These are phyloP conservation scores for Ascobolus immersus DNA, from an alignment of 495 filamentous ascomycete species.

Conservation along the genomic window DNA sequence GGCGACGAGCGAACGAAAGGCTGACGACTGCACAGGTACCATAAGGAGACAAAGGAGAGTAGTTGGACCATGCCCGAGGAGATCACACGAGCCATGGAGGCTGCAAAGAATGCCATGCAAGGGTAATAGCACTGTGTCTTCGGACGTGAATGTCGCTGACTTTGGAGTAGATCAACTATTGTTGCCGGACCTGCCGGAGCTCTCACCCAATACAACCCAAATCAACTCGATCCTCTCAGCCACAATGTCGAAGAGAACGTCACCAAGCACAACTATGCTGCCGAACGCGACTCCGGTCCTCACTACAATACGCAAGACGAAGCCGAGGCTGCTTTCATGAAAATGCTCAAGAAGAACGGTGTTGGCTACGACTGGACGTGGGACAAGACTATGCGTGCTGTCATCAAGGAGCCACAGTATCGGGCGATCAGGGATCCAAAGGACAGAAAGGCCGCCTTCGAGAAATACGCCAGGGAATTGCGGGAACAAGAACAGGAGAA, in stretches of 20 bases:
- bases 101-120: constrained; percentile 27
- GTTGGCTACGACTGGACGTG: constrained; percentile 80
- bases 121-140: constrained; percentile 36
- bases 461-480: constrained; percentile 83
- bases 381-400: constrained; percentile 67
- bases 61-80: constrained; percentile 84
- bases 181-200: constrained; percentile 40
- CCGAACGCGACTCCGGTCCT: constrained; percentile 35
- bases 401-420: constrained; percentile 86
- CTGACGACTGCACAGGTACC: constrained; percentile 22
- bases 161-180: constrained; percentile 28
- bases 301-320: constrained; percentile 71
- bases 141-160: constrained; percentile 15
- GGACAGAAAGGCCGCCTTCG: constrained; percentile 75
- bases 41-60: constrained; percentile 72
- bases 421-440: constrained; percentile 80
- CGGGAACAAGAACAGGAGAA: constrained; percentile 81
- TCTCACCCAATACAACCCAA: constrained; percentile 26
- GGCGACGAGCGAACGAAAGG: constrained; percentile 5
- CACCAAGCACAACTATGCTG: no score
- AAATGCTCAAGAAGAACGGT: constrained; percentile 59
- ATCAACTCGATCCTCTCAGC: no score
- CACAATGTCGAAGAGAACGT: no score
- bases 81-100: constrained; percentile 44
- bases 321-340: constrained; percentile 80